These are phyloP conservation scores for Iris pallida DNA, from an alignment of 116 monocot genomes.

Conservation along the genomic window DNA sequence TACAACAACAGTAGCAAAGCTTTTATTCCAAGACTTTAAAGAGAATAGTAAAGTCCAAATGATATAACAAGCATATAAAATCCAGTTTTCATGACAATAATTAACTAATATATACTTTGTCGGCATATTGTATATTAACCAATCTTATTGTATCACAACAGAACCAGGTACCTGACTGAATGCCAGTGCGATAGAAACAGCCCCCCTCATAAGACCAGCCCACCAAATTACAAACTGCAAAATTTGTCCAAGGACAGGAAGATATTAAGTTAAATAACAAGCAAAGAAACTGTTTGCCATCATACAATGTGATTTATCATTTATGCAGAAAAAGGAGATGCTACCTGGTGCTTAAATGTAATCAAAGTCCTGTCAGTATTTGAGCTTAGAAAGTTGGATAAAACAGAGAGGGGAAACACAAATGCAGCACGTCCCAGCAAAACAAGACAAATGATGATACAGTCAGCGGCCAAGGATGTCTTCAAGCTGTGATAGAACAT, in stretches of 20 bases:
- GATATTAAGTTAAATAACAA: constrained; percentile 1
- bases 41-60: no score
- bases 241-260: not conserved
- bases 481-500: constrained; percentile 37
- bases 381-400: constrained; percentile 58
- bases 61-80: no score
- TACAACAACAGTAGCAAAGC: not conserved
- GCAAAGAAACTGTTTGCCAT: constrained; percentile 1
- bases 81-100: not conserved
- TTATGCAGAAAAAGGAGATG: not conserved
- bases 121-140: not conserved
- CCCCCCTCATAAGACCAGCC: constrained; percentile 87
- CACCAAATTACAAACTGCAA: constrained; percentile 78
- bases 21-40: not conserved
- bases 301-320: not conserved
- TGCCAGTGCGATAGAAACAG: constrained; percentile 78
- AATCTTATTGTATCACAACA: not conserved
- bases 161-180: constrained; percentile 48
- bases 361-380: constrained; percentile 26
- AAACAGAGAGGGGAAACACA: constrained; percentile 59
- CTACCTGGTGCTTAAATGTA: constrained; percentile 70
- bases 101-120: not conserved
- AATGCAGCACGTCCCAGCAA: constrained; percentile 70
- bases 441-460: constrained; percentile 38
- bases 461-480: constrained; percentile 43